phyloP scores from a whole-genome alignment of 2,329 filamentous ascomycete genomes.

The Fusarium beomiforme region DNA sequence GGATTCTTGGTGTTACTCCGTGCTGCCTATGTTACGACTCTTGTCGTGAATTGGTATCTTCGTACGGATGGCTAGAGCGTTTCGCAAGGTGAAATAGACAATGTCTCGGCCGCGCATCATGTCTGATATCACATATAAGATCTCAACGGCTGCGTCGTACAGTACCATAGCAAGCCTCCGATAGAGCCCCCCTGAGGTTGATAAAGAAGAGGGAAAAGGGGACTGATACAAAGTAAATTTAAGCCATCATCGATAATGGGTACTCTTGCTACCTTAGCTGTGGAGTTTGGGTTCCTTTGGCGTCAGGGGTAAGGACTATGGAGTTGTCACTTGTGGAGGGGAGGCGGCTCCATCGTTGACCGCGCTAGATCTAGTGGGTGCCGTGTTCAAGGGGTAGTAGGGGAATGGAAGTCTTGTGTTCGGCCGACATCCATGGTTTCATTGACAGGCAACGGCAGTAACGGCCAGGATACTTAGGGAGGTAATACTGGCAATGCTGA shows the following conservation, averaged over 20 bases:
- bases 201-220: constrained; percentile 15
- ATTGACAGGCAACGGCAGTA: background rate
- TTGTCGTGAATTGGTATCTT: background rate
- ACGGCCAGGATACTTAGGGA: background rate
- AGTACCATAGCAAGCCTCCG: background rate
- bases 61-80: background rate
- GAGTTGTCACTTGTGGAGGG: constrained; percentile 29
- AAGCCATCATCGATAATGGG: constrained; percentile 30
- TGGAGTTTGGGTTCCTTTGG: constrained; percentile 28
- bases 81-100: too few species aligned
- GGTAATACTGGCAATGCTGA: background rate
- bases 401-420: constrained; percentile 21
- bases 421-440: constrained; percentile 8
- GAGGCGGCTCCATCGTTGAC: constrained; percentile 10
- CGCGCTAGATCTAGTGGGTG: constrained; percentile 8
- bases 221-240: constrained; percentile 26
- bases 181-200: background rate
- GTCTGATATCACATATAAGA: background rate
- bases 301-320: constrained; percentile 34
- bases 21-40: background rate
- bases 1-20: background rate
- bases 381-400: constrained; percentile 19
- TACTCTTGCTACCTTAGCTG: constrained; percentile 15
- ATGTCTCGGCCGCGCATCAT: constrained; percentile 1
- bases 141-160: constrained; percentile 15